Evolutionary conservation across 352 stramenopile genomes (phyloP).

Genomic region (Aphanomyces euteiches): DNA sequence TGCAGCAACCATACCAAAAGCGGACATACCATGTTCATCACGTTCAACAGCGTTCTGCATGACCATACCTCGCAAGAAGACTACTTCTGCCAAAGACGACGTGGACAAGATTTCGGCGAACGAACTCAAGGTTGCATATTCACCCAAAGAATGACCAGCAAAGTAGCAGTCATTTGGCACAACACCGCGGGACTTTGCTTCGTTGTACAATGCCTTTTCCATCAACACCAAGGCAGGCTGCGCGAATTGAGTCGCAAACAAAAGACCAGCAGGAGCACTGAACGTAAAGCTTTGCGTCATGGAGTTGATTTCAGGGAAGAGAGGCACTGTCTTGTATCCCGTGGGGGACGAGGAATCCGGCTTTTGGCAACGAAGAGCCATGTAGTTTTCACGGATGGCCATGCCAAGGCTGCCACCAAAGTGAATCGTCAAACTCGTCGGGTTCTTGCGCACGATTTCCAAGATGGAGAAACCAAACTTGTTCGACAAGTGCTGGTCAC

Average conservation of each 20-base stretch:
- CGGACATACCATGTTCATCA: constrained; percentile 52
- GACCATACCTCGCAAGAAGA: constrained; percentile 68
- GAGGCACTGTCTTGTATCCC: constrained; percentile 44
- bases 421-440: constrained; percentile 72
- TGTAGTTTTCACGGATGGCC: constrained; percentile 80
- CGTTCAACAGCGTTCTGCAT: constrained; percentile 42
- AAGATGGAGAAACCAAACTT: constrained; percentile 85
- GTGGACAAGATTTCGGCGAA: constrained; percentile 65
- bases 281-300: constrained; percentile 80
- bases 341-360: constrained; percentile 45
- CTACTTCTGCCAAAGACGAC: constrained; percentile 68
- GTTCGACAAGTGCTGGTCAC: constrained; percentile 56
- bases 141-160: constrained; percentile 81
- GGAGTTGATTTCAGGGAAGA: constrained; percentile 71
- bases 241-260: constrained; percentile 84
- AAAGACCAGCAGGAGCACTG: constrained; percentile 56
- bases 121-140: constrained; percentile 75
- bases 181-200: constrained; percentile 63
- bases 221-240: constrained; percentile 74
- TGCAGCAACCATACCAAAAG: constrained; percentile 81
- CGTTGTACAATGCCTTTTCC: constrained; percentile 78
- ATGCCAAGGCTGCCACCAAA: constrained; percentile 75
- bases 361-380: constrained; percentile 48
- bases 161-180: constrained; percentile 71
- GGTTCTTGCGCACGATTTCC: constrained; percentile 82